Evolutionary conservation across 225 moss, liverwort and hornwort genomes (phyloP).

Genomic region (Neckera pumila): DNA sequence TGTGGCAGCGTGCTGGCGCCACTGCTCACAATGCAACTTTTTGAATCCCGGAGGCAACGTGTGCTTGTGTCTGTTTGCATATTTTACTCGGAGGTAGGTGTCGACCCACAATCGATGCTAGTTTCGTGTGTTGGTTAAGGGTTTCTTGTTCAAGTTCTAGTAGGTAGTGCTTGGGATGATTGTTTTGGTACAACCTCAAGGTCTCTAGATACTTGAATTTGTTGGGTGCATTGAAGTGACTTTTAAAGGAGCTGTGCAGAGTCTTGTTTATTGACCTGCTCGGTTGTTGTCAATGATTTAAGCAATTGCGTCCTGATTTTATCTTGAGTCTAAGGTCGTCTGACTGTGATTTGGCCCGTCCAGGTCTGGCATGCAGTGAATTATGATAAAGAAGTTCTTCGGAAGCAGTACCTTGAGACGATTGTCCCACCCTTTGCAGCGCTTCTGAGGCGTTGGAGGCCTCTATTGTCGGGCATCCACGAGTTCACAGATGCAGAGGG

Average conservation of each 20-base stretch:
- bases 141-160: background rate
- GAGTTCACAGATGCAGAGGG: slow-evolving; percentile 96
- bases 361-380: slow-evolving; percentile 97
- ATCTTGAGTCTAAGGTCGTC: background rate
- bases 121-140: background rate
- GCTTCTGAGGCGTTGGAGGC: slow-evolving; percentile 91
- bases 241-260: background rate
- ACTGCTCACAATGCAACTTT: slow-evolving; percentile 86
- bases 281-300: background rate
- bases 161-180: background rate
- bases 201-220: background rate
- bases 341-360: slow-evolving; percentile 4
- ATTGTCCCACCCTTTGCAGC: slow-evolving; percentile 92
- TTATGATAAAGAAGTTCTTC: slow-evolving; percentile 54
- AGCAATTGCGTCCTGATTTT: background rate
- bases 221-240: background rate
- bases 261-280: background rate
- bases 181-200: background rate
- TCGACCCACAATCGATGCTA: background rate
- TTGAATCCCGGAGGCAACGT: slow-evolving; percentile 92
- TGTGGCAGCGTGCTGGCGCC: slow-evolving; percentile 81
- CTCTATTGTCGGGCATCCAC: slow-evolving; percentile 82
- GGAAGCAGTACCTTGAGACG: slow-evolving; percentile 69
- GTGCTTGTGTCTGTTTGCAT: slow-evolving; percentile 94
- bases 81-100: slow-evolving; percentile 80